phyloP scores from a whole-genome alignment of 2,329 filamentous ascomycete species.

The Sporothrix euskadiensis region DNA sequence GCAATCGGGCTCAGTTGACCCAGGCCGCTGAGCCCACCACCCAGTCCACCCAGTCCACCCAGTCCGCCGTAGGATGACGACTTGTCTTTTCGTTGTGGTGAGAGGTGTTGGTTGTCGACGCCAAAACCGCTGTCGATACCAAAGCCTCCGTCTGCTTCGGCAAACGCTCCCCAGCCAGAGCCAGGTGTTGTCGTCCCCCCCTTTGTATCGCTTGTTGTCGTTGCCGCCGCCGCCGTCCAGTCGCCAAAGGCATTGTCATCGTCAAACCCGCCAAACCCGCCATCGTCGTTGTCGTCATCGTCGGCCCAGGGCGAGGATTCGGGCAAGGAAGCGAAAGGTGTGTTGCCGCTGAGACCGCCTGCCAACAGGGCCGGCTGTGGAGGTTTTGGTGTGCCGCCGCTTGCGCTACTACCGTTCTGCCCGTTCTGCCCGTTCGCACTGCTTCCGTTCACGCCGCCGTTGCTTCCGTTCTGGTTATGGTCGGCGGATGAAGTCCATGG shows the following conservation, averaged over 20 bases:
- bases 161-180: conserved; percentile 1
- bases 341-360: conserved; percentile 36
- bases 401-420: neutral
- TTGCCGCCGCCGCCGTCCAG: conserved; percentile 39
- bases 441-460: neutral
- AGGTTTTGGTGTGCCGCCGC: conserved; percentile 38
- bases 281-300: conserved; percentile 37
- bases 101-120: conserved; percentile 31
- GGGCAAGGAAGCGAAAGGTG: conserved; percentile 30
- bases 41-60: conserved; percentile 37
- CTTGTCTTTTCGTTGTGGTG: conserved; percentile 39
- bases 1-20: conserved; percentile 44
- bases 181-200: neutral
- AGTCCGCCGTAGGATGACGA: conserved; percentile 26
- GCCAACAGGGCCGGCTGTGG: conserved; percentile 48
- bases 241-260: conserved; percentile 43
- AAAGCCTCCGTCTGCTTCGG: conserved; percentile 21
- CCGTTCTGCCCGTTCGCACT: conserved; percentile 17
- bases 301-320: conserved; percentile 47
- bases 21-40: neutral
- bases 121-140: neutral
- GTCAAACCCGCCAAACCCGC: conserved; percentile 30
- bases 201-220: neutral
- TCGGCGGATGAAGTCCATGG: conserved; percentile 54
- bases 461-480: conserved; percentile 30